A percentile compares a stretch with the other conserved stretches of the same genome.
Evolutionary conservation across 2,329 filamentous ascomycete genomes (phyloP).

Genomic region (Podosphaera fusca): DNA sequence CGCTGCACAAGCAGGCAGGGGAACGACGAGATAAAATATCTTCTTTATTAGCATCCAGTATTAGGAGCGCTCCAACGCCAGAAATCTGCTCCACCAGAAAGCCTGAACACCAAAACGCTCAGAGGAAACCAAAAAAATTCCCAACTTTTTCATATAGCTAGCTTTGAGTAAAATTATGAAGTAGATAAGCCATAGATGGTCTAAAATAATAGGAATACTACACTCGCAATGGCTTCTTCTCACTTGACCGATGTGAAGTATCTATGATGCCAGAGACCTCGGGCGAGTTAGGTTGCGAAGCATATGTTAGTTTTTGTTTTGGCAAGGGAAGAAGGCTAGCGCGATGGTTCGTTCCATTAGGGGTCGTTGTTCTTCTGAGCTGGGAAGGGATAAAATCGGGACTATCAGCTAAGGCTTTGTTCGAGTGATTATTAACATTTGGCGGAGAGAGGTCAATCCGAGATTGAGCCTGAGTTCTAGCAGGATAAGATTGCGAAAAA

Average conservation of each 20-base stretch:
- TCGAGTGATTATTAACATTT: constrained; percentile 23
- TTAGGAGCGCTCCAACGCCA: too few species aligned
- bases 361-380: constrained; percentile 29
- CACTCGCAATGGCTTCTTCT: neutral
- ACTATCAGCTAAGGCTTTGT: constrained; percentile 21
- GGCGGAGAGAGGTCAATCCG: constrained; percentile 23
- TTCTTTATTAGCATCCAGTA: too few species aligned
- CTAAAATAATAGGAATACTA: neutral
- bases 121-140: too few species aligned
- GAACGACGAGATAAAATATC: too few species aligned
- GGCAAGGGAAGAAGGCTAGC: constrained; percentile 29
- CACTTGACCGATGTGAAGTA: neutral
- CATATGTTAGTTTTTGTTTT: neutral
- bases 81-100: too few species aligned
- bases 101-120: too few species aligned
- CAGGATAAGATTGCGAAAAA: constrained; percentile 20
- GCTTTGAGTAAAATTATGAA: neutral
- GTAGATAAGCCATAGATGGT: neutral
- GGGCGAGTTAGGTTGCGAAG: neutral
- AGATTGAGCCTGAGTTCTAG: constrained; percentile 13
- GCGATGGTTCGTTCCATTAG: constrained; percentile 27
- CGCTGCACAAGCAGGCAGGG: too few species aligned
- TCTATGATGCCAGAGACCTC: neutral
- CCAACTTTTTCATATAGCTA: too few species aligned
- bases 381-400: constrained; percentile 14